These are phyloP conservation scores for Podochytrium sp. DNA, from an alignment of 192 early-diverging fungal genomes.

Conservation along the genomic window DNA sequence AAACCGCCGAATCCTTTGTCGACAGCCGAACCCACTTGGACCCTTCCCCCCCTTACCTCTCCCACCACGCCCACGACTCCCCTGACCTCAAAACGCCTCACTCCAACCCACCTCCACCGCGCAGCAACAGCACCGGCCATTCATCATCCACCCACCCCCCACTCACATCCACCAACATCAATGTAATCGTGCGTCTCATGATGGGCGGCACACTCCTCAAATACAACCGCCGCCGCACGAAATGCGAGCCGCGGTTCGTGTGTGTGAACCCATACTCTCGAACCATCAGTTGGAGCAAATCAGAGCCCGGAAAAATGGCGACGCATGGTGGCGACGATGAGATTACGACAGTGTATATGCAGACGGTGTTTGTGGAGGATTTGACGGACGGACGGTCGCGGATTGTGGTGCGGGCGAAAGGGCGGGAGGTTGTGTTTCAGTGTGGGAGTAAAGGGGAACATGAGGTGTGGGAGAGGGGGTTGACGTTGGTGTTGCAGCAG, in stretches of 20 bases:
- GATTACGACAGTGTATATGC: conserved; percentile 24
- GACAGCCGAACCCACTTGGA: too few relatives aligned
- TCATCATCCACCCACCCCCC: neutral
- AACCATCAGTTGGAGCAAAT: conserved; percentile 32
- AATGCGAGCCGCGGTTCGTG: conserved; percentile 27
- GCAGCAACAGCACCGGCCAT: neutral
- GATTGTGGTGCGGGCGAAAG: conserved; percentile 23
- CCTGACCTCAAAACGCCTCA: too few relatives aligned
- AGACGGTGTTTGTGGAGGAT: conserved; percentile 35
- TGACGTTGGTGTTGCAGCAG: too few relatives aligned
- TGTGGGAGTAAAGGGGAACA: conserved; percentile 20
- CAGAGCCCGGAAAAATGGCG: neutral
- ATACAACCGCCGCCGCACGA: conserved; percentile 31
- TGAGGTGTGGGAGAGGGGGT: conserved; percentile 33
- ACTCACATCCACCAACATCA: conserved; percentile 9
- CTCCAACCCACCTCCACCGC: neutral
- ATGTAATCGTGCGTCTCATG: conserved; percentile 32
- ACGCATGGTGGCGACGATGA: neutral
- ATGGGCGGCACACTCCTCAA: conserved; percentile 24
- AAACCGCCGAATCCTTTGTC: too few relatives aligned
- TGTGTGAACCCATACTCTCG: conserved; percentile 32
- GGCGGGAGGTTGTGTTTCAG: conserved; percentile 33
- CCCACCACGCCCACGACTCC: too few relatives aligned
- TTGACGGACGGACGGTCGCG: conserved; percentile 26
- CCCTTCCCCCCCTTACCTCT: too few relatives aligned